Base-by-base conservation (phyloP, 768 basidiomycete genomes). In the Russula olivacea region DNA sequence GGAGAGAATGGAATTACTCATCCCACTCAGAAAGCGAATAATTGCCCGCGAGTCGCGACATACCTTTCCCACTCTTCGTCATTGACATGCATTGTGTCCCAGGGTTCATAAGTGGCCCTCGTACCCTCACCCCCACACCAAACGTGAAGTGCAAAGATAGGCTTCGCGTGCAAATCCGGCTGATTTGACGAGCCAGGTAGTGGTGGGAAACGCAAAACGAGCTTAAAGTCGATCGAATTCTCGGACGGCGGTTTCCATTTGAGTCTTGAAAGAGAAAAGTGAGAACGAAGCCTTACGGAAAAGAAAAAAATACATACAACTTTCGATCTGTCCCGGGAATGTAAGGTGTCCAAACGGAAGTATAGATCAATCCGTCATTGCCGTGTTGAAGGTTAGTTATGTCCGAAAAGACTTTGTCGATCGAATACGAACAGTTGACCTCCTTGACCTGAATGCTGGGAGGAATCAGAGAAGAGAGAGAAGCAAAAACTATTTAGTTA, bases 191-290 rank as follows among this genome's bases (percentile, higher is more conserved):
- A 74, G 25, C 76, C 75, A 17, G 72, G 71, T 4, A 75, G 73
- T 1, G 93, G 84, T 0, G 96, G 94, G 73, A 98, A 99, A 36
- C 93, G 87, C n/a, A 99, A 78, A 54, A 94, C 83, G 32, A 98
- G 87, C 73, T 93, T 93, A 79, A 99, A 98, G 74, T 99, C 97
- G 69, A 98, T 88, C 1, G 94, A 95, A 72, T 99, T 99, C 72
- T 98, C 96, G 2, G 89, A 91, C 0, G 97, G 94, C 1, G 95
- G 94, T 74, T 99, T 99, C 97, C 97, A 99, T 75, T 99, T 99
- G 71, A 99, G 74, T 66, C 96, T 98, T 69, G 32, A 23, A n/a
- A 68, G 30, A 57, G 38, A 19, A 52, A 66, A 25, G 30, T 10
- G 21, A 36, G 17, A 28, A 19, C 4, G 9, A 32, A 2, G 10